Evolutionary conservation across 2,329 filamentous ascomycete species (phyloP), one percentile per base, ranked within the genome.

Genomic region (Cadophora malorum): DNA sequence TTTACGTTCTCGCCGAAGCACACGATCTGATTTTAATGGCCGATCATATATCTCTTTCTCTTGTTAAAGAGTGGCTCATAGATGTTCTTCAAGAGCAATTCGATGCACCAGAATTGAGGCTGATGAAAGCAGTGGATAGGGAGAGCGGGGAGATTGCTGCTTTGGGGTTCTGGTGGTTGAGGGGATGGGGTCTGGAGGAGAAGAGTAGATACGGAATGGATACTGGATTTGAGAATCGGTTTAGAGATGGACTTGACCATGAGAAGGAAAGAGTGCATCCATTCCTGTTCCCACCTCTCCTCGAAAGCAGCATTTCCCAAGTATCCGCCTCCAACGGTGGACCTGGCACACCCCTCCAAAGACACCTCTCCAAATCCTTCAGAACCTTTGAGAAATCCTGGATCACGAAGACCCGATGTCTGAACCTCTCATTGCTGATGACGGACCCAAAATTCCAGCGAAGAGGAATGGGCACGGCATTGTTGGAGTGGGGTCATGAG

Each of bases 111-210:
- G 52, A 55, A 33, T 19, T 55, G 25, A 55, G 52, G 52, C 16
- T 33, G 14, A 55, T 55, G 52, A 55, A 55, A n/a, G 52, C 52
- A 19, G 52, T 33, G 1, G 52, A 55, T 16, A 33, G 52, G 52
- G 52, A 55, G 14, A 33, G 25, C 23, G 52, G 52, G 25, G 52
- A 55, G 25, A 55, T 55, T 9, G 33, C 16, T 31, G 52, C 52
- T 0, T 33, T 55, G 52, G 52, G 25, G 25, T 55, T 55, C 33
- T 55, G 52, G 52, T 55, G 52, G 28, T 55, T 55, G 52, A 55
- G 52, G 28, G 52, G 52, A 3, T 55, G 28, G 25, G 28, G 52
- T 33, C 16, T 55, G 10, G 28, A n/a, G 28, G 25, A 33, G 10
- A 55, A 55, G 12, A 10, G 7, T 2, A 28, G 6, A 8, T 3